Evolutionary conservation across 2,329 filamentous ascomycete species (phyloP), one percentile per base, ranked within the genome.

Genomic region (Triangularia setosa): DNA sequence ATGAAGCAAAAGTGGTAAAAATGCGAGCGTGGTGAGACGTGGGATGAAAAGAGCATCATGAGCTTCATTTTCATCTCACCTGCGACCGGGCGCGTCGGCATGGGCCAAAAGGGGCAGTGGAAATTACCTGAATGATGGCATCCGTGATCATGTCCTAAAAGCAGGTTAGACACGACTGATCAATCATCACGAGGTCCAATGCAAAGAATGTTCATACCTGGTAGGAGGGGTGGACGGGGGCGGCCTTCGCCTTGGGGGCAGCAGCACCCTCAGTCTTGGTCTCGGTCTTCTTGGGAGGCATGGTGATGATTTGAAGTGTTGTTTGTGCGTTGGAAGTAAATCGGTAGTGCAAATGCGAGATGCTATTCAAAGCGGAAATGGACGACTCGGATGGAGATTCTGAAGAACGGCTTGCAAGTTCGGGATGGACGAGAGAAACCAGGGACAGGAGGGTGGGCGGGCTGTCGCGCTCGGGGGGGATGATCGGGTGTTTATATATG

Each of bases 121-220:
- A 72, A 82, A 80, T 75, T 86, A 87, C 84, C 77, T 81, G 80
- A 74, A 85, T 76, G 73, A 87, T 87, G 62, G 83, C 84, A 74
- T 87, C 84, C 61, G 80, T 84, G 74, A 87, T 87, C 84, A 87
- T 87, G 73, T 86, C 84, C 84, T 87, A 66, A 35, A 67, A 35
- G 2, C 30, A 18, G 30, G 73, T 83, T 76, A 82, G 79, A 57
- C 59, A 63, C 64, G 64, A 30, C 71, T 53, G 33, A 59, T 25
- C 11, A 6, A 4, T 30, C 5, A 33, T 21, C 16, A 33, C 56
- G 65, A 66, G 18, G 52, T 69, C 30, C 61, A 58, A 55, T 65
- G 28, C 1, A 21, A 64, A 35, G 66, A 55, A 11, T 25, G 27
- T 70, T 77, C 83, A 71, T 75, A 87, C 84, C 82, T 87, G 84